Base-by-base conservation (phyloP, 2,329 filamentous ascomycete species). In the Lecanicillium sp. region DNA sequence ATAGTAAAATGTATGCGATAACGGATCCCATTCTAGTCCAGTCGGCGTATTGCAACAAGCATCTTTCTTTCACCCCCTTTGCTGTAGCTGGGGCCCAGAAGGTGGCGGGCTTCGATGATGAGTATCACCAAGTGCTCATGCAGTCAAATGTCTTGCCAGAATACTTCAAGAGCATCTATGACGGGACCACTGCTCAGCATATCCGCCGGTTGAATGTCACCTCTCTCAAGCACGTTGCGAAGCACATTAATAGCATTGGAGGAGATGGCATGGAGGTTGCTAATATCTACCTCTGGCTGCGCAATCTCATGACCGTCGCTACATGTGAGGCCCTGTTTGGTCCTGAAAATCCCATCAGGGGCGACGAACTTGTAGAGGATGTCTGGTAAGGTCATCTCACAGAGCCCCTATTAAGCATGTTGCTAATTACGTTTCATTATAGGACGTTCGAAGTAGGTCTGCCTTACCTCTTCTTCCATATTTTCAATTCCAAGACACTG, bases 61-160 rank as follows among this genome's bases (percentile, higher is more conserved):
- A 67, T 8, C 57, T 77, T 15, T 65, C 62, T 3, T 75, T 76
- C 54, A 65, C 69, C 21, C 66, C 67, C 1, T 63, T 75, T 35
- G 60, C 67, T 8, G 48, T 65, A 3, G 62, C 67, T 15, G 60
- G 67, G 3, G 61, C 63, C 5, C 57, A 65, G 21, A 59, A 61
- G n/a, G 55, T 72, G 39, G 56, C 72, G 21, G 65, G 62, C 1
- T 59, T 70, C 20, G 61, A 63, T 20, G 55, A 62, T 21, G 46
- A 57, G 3, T 51, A 54, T 3, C 21, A 57, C 14, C 45, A 49
- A 2, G 53, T 56, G 24, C 27, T 60, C 12, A 44, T 45, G 19
- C 40, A 54, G 26, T 56, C 52, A 5, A 57, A 61, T 0, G 57
- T 64, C 26, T 47, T 68, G 17, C 60, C 64, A 14, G 59, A 60